These are phyloP conservation scores for Alnus glutinosa DNA, from an alignment of 306 rosid genomes.

Conservation along the genomic window DNA sequence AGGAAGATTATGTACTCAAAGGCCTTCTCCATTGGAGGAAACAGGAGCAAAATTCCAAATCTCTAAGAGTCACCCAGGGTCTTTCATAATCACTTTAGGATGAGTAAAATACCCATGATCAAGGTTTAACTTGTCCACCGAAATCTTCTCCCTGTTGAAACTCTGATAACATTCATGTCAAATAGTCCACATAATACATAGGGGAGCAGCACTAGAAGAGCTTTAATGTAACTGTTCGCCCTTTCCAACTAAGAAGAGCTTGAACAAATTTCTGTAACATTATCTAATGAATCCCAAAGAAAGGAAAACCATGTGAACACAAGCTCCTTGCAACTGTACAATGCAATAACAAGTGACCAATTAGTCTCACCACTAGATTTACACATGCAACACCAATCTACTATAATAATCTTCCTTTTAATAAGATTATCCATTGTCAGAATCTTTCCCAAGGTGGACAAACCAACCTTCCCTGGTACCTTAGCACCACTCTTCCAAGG, in stretches of 20 bases:
- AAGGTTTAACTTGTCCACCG: background rate
- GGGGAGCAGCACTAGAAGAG: background rate
- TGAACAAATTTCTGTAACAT: background rate
- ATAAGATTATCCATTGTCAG: background rate
- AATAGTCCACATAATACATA: background rate
- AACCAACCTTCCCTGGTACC: background rate
- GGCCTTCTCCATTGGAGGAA: background rate
- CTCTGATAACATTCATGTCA: background rate
- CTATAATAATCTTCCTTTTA: background rate
- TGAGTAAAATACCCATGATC: background rate
- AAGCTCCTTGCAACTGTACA: background rate
- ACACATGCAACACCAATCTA: background rate
- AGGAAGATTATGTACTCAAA: background rate
- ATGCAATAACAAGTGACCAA: background rate
- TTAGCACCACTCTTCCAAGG: conserved; percentile 1
- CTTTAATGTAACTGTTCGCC: background rate
- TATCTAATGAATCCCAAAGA: background rate
- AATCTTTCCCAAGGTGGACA: background rate
- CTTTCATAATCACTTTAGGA: background rate
- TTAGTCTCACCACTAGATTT: background rate
- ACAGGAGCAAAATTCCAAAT: background rate
- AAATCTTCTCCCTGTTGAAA: background rate
- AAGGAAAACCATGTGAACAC: background rate
- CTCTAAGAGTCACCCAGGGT: background rate
- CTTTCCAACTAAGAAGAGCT: background rate